These are phyloP conservation scores for Rhodotorula kratochvilovae DNA, from an alignment of 768 basidiomycete genomes.

Conservation along the genomic window DNA sequence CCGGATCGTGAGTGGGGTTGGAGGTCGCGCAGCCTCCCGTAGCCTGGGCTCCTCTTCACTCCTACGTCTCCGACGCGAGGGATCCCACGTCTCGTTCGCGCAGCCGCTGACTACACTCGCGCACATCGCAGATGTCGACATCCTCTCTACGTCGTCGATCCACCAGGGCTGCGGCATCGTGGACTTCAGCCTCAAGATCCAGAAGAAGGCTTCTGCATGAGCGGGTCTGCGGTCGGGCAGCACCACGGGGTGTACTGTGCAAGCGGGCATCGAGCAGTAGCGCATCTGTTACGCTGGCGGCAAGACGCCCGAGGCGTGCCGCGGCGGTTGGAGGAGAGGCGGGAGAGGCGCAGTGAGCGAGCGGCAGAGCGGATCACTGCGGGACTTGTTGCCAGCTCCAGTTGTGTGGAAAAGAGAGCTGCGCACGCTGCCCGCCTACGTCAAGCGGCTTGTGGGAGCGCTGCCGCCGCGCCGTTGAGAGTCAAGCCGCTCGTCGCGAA, in stretches of 20 bases:
- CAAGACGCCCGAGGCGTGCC: no score
- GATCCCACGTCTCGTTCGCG: not conserved
- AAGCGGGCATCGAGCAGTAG: no score
- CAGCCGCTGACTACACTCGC: not conserved
- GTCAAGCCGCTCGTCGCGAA: not conserved
- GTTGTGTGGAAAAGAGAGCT: not conserved
- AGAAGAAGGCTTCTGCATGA: slow-evolving; percentile 14
- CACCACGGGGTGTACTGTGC: not conserved
- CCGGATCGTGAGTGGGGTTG: not conserved
- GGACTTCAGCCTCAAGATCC: slow-evolving; percentile 92
- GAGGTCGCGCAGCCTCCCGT: no score
- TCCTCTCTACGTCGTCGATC: slow-evolving; percentile 81
- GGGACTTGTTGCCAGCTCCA: not conserved
- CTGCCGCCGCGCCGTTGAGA: not conserved
- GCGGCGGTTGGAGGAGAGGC: not conserved
- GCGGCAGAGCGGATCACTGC: not conserved
- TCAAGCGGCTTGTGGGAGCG: no score
- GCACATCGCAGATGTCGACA: slow-evolving; percentile 71
- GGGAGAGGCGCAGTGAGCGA: no score
- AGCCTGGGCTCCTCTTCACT: no score
- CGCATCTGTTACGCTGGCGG: no score
- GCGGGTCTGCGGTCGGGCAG: not conserved
- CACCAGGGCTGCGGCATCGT: slow-evolving; percentile 84
- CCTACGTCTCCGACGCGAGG: no score
- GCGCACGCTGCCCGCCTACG: not conserved